Evolutionary conservation across 768 basidiomycete species (phyloP).

Genomic region (Tulasnella calospora): DNA sequence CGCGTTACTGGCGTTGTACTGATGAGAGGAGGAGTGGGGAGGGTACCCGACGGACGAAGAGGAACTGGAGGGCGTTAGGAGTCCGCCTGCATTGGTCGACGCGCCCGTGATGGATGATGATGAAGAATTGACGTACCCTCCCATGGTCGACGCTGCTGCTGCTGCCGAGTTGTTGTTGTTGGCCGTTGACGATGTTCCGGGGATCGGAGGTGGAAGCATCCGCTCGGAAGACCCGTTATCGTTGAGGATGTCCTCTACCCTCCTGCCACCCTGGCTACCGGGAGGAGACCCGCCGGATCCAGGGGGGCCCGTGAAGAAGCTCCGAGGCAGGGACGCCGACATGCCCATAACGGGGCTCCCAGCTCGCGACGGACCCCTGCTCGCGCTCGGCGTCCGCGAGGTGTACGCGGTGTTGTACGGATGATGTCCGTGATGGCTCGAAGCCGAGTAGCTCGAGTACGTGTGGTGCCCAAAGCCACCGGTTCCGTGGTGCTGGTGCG

Average conservation of each 20-base stretch:
- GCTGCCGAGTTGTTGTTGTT: background rate
- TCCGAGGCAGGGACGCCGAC: background rate
- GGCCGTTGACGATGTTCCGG: background rate
- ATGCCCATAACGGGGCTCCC: constrained; percentile 28
- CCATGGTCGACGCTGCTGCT: background rate
- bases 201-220: constrained; percentile 18
- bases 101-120: constrained; percentile 8
- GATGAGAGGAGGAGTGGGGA: background rate
- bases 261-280: background rate
- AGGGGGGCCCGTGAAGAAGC: constrained; percentile 4
- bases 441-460: background rate
- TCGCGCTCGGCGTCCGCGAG: background rate
- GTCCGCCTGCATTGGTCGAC: constrained; percentile 13
- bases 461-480: constrained; percentile 11
- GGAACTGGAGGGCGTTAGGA: constrained; percentile 21
- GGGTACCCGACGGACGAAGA: constrained; percentile 12
- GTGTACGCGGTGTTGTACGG: background rate
- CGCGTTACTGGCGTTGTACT: background rate
- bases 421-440: constrained; percentile 6
- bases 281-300: background rate
- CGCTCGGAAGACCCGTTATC: background rate
- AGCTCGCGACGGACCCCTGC: constrained; percentile 27
- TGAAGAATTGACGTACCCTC: constrained; percentile 14
- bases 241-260: constrained; percentile 9
- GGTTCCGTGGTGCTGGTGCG: constrained; percentile 16